These are phyloP conservation scores for Cutaneotrichosporon sp. DNA, from an alignment of 1,284 basidiomycete genomes.

Conservation along the genomic window DNA sequence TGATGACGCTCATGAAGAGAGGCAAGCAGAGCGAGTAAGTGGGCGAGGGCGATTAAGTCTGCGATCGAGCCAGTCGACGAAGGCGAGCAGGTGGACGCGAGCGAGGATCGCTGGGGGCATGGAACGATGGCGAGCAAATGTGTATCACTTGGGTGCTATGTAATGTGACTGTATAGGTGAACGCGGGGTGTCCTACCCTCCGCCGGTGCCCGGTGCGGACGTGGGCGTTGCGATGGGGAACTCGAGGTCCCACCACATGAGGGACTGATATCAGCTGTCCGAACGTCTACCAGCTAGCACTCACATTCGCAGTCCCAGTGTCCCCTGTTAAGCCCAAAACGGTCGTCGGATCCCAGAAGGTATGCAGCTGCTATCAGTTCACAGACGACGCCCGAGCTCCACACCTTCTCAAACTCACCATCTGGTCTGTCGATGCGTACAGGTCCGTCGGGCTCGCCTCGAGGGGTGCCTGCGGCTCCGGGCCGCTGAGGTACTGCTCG, in stretches of 20 bases:
- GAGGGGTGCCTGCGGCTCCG: background rate
- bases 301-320: background rate
- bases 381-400: too few species aligned
- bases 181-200: background rate
- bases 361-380: conserved; percentile 10
- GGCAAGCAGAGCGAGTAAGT: background rate
- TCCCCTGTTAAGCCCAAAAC: conserved; percentile 9
- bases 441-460: background rate
- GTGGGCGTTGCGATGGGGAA: conserved; percentile 4
- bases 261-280: background rate
- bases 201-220: background rate
- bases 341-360: conserved; percentile 17
- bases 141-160: too few species aligned
- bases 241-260: conserved; percentile 16
- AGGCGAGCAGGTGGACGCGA: too few species aligned
- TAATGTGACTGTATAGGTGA: too few species aligned
- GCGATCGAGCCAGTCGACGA: too few species aligned
- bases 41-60: too few species aligned
- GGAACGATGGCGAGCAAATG: too few species aligned
- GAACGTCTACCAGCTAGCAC: background rate
- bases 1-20: conserved; percentile 9
- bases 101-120: background rate
- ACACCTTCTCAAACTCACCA: conserved; percentile 2
- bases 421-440: conserved; percentile 4
- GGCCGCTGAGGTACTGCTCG: conserved; percentile 4